Conservation (phyloP, 495 filamentous ascomycete genomes). For the Talaromyces liani region DNA sequence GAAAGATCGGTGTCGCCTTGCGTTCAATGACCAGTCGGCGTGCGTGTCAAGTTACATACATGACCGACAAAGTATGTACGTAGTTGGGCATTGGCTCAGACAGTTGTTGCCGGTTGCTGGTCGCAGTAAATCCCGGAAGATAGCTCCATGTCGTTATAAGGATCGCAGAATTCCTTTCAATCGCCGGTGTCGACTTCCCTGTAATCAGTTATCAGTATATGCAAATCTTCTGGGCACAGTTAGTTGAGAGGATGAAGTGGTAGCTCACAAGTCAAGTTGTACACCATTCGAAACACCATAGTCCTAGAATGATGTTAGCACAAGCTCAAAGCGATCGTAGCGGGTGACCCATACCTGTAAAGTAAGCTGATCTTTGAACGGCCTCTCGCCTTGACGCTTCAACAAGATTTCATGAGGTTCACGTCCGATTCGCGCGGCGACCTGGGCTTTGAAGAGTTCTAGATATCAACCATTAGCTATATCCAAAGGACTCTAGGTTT, state of each 20-base stretch:
- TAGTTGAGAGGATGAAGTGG: slow-evolving; percentile 9
- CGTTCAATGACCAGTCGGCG: background rate
- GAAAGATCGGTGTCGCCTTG: background rate
- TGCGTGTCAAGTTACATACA: background rate
- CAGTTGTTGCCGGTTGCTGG: background rate
- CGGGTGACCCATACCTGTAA: background rate
- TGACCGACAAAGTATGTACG: background rate
- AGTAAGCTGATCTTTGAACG: slow-evolving; percentile 83
- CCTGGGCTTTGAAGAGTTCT: slow-evolving; percentile 81
- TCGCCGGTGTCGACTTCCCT: slow-evolving; percentile 72
- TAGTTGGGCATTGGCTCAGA: background rate
- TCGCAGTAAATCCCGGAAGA: background rate
- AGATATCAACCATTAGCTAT: slow-evolving; percentile 14
- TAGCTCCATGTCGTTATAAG: background rate
- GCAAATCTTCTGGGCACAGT: background rate
- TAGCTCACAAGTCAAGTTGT: slow-evolving; percentile 68
- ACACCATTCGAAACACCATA: slow-evolving; percentile 87
- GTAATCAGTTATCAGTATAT: slow-evolving; percentile 18
- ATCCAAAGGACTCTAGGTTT: background rate
- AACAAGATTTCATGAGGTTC: slow-evolving; percentile 85
- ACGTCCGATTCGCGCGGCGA: slow-evolving; percentile 78
- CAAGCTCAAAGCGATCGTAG: background rate
- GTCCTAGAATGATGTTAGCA: slow-evolving; percentile 50
- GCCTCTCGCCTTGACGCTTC: slow-evolving; percentile 83
- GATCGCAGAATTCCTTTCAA: slow-evolving; percentile 29